Percentiles rank a stretch among this genome's conserved stretches.
phyloP scores from a whole-genome alignment of 306 rosid genomes.

The Cicer yamashitae region DNA sequence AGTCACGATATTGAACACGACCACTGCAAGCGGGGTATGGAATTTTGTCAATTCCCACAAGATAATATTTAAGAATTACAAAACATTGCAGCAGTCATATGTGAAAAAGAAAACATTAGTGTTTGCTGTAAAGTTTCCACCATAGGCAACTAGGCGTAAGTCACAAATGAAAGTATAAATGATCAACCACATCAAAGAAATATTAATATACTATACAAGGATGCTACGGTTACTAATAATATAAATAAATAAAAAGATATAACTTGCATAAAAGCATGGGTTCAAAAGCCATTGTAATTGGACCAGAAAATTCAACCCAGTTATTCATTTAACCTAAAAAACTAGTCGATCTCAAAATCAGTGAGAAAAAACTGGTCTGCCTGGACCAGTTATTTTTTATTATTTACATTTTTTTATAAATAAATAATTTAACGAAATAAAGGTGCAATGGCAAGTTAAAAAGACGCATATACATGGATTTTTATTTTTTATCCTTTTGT shows the following conservation, averaged over 20 bases:
- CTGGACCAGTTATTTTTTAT: background rate
- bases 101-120: constrained; percentile 7
- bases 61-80: constrained; percentile 11
- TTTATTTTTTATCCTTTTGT: background rate
- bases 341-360: background rate
- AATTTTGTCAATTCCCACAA: constrained; percentile 37
- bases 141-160: constrained; percentile 14
- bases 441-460: background rate
- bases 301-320: background rate
- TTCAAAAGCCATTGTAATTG: constrained; percentile 6
- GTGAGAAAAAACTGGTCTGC: background rate
- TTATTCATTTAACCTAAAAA: background rate
- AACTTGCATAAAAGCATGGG: constrained; percentile 9
- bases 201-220: background rate
- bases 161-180: constrained; percentile 10
- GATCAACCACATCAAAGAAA: constrained; percentile 2
- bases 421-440: background rate
- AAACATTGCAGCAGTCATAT: constrained; percentile 13
- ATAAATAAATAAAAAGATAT: constrained; percentile 1
- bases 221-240: background rate
- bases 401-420: background rate
- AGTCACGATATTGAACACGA: constrained; percentile 68
- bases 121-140: constrained; percentile 6
- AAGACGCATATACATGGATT: background rate
- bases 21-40: constrained; percentile 67